A percentile compares a stretch with the other conserved stretches of the same genome.
phyloP scores from a whole-genome alignment of 116 monocot species.

The Trichopus zeylanicus region DNA sequence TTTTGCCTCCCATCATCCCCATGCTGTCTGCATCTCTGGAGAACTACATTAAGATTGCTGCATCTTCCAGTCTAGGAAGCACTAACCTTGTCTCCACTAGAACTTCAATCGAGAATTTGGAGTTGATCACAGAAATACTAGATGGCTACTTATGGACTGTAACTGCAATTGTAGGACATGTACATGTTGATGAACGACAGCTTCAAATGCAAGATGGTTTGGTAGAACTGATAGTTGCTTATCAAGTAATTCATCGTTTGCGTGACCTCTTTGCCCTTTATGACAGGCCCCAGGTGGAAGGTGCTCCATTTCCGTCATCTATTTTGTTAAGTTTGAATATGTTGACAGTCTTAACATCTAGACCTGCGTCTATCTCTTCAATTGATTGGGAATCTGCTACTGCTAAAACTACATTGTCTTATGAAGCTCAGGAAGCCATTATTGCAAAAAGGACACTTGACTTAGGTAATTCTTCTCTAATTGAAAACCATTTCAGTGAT shows the following conservation, averaged over 20 bases:
- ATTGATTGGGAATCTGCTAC: conserved; percentile 72
- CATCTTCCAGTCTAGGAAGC: conserved; percentile 58
- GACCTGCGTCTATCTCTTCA: conserved; percentile 43
- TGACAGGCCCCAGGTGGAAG: conserved; percentile 89
- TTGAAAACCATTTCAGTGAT: conserved; percentile 7
- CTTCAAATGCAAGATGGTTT: conserved; percentile 84
- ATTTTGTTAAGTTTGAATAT: conserved; percentile 86
- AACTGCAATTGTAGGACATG: conserved; percentile 60
- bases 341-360: conserved; percentile 71
- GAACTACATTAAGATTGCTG: conserved; percentile 94
- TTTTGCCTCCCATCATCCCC: conserved; percentile 94
- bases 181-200: conserved; percentile 50
- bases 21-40: conserved; percentile 86
- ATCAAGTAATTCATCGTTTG: conserved; percentile 84
- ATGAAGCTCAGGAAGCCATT: conserved; percentile 11
- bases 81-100: conserved; percentile 28
- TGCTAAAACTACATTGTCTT: conserved; percentile 12
- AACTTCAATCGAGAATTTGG: conserved; percentile 59
- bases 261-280: conserved; percentile 96
- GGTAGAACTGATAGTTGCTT: conserved; percentile 80
- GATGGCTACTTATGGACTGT: conserved; percentile 83
- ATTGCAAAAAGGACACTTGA: conserved; percentile 16
- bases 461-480: conserved; percentile 3
- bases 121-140: conserved; percentile 62
- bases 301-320: conserved; percentile 86